phyloP scores from a whole-genome alignment of 2,329 filamentous ascomycete genomes.

The Aureobasidium melanogenum region DNA sequence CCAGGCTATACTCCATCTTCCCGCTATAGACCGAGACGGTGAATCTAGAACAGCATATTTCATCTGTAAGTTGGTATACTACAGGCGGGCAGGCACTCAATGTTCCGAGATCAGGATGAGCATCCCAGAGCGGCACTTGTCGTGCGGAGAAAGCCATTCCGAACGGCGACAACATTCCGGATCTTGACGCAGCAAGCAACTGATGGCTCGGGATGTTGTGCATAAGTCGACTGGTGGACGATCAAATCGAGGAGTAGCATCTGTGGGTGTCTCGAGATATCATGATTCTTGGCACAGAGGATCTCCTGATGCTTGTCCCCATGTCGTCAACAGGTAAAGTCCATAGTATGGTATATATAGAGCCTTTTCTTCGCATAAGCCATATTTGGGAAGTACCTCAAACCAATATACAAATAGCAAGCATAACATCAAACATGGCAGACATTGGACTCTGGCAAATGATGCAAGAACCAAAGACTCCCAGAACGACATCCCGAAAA shows the following conservation, averaged over 20 bases:
- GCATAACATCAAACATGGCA: not conserved
- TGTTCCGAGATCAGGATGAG: not conserved
- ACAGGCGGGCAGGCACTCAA: not conserved
- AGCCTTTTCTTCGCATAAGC: not conserved
- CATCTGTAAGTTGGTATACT: not conserved
- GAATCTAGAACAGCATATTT: not conserved
- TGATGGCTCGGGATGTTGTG: not conserved
- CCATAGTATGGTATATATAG: not conserved
- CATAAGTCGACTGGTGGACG: slow-evolving; percentile 2
- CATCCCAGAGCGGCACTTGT: not conserved
- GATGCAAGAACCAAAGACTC: not conserved
- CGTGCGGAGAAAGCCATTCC: not conserved
- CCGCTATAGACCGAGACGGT: not conserved
- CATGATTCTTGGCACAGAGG: not conserved
- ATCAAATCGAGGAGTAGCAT: not conserved
- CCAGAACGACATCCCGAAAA: not conserved
- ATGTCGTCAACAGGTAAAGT: not conserved
- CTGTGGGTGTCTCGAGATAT: slow-evolving; percentile 2
- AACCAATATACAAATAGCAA: not conserved
- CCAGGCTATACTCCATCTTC: not conserved
- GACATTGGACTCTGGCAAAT: slow-evolving; percentile 3
- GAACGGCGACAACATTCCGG: not conserved
- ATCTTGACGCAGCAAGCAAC: not conserved
- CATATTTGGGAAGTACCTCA: not conserved
- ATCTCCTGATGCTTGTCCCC: not conserved